These are phyloP conservation scores for Sporobolomyces phaffii DNA, from an alignment of 768 basidiomycete species.

Conservation along the genomic window DNA sequence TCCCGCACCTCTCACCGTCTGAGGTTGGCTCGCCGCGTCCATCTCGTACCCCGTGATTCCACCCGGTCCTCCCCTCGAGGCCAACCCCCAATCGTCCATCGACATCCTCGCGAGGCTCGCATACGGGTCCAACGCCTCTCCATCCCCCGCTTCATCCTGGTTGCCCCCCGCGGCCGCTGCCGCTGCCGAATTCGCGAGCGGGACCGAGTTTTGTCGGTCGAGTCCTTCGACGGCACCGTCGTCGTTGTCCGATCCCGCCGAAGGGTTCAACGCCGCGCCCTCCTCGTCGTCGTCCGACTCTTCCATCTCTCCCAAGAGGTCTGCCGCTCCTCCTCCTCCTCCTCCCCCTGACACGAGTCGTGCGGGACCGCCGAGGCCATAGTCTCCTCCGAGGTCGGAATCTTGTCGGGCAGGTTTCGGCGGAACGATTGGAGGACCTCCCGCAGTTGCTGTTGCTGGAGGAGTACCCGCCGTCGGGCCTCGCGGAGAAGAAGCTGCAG, in stretches of 20 bases:
- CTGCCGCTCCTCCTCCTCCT: neutral
- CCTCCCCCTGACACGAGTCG: neutral
- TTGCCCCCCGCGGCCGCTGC: too few relatives aligned
- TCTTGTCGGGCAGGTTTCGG: slow-evolving; percentile 9
- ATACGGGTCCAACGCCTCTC: slow-evolving; percentile 34
- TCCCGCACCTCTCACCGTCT: neutral
- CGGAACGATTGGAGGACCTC: neutral
- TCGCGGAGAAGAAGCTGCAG: too few relatives aligned
- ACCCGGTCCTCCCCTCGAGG: neutral
- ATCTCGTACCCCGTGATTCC: slow-evolving; percentile 1
- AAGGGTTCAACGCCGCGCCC: slow-evolving; percentile 34
- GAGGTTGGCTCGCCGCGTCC: slow-evolving; percentile 11
- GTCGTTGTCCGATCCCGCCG: neutral
- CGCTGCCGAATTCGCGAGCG: too few relatives aligned
- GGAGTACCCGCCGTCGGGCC: too few relatives aligned
- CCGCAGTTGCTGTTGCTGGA: neutral
- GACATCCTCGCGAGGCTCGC: slow-evolving; percentile 31
- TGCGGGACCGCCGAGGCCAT: neutral
- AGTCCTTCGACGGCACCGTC: neutral
- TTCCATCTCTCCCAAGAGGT: slow-evolving; percentile 11
- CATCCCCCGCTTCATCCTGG: neutral
- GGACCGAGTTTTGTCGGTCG: neutral
- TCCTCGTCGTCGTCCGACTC: slow-evolving; percentile 37
- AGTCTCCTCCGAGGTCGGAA: slow-evolving; percentile 12
- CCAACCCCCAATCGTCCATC: slow-evolving; percentile 12